Base-by-base conservation (phyloP, 768 basidiomycete genomes). In the Pulveroboletus sp. region DNA sequence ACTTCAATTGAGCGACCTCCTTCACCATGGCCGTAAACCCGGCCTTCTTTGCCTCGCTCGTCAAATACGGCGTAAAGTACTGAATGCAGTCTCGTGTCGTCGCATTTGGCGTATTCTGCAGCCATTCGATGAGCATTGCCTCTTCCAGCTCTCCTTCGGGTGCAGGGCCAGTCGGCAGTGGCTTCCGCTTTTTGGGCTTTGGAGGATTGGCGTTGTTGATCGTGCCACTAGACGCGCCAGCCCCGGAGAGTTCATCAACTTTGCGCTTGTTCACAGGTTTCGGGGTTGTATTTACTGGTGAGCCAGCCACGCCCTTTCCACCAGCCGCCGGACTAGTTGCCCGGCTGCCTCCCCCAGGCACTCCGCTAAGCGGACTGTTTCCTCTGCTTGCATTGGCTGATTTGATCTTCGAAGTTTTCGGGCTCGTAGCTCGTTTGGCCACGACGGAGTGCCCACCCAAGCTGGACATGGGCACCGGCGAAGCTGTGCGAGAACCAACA, bases 401-500 rank as follows among this genome's bases (percentile, higher is more conserved):
- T 57, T 80, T 84, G 8, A 71, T 70, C 63, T 86, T 88, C 4
- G 80, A 79, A 9, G 68, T 73, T 59, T 87, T 89, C 5, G 89
- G 90, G 54, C 88, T 90, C 1, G 89, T 91, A 4, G 90, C 90
- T 15, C 90, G 82, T 68, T 86, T 86, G 2, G 90, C 90, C 14
- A 93, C 80, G 21, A 88, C 62, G 2, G 84, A 88, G 68, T 90
- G 87, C 0, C 89, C 89, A 33, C 86, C 83, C 56, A 84, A 74
- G 27, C 75, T 73, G 8, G 81, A 71, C 5, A 76, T 69, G 37
- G 77, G 69, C 9, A 70, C 71, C 6, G 67, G 68, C 3, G 86
- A 87, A 24, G 75, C 78, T 11, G 81, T 76, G 33, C 78, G 80
- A 28, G 86, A 84, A 46, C 68, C 73, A 11, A 70, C 56, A 13